A percentile compares a stretch with the other conserved stretches of the same genome.
These are phyloP conservation scores for Taiozyma onychis DNA, from an alignment of 1,139 yeast species.

Conservation along the genomic window DNA sequence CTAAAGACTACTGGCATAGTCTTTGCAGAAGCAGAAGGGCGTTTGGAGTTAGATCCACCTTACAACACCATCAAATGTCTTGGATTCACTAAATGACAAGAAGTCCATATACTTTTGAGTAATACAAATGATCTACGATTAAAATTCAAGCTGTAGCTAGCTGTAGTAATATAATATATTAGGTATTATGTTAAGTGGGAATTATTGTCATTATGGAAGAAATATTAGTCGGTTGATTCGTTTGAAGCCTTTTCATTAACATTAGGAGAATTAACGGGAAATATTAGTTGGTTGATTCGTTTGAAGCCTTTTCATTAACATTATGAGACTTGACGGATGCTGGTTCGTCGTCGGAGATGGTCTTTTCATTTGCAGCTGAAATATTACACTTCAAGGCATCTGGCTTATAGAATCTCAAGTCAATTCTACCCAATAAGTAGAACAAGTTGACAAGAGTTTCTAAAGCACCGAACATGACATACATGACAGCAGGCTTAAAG, in stretches of 20 bases:
- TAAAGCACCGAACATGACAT: constrained; percentile 59
- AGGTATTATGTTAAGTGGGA: background rate
- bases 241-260: background rate
- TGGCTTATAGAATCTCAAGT: constrained; percentile 75
- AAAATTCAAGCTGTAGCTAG: background rate
- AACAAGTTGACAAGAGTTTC: constrained; percentile 52
- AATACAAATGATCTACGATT: background rate
- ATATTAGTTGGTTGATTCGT: background rate
- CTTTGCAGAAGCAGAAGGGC: background rate
- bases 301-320: background rate
- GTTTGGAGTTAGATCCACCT: background rate
- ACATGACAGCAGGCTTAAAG: constrained; percentile 53
- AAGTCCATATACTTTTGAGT: too few species aligned
- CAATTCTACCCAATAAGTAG: constrained; percentile 59
- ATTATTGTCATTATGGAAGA: background rate
- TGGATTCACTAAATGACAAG: background rate
- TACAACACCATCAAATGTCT: background rate
- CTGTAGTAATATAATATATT: background rate
- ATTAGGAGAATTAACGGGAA: background rate
- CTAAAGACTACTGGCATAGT: background rate
- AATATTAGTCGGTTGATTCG: background rate
- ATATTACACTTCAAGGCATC: constrained; percentile 28
- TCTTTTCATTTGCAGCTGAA: background rate
- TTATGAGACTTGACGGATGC: background rate
- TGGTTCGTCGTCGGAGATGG: background rate